A percentile compares a stretch with the other conserved stretches of the same genome.
Conservation (phyloP, 495 filamentous ascomycete genomes). For the Neurospora sp. region DNA sequence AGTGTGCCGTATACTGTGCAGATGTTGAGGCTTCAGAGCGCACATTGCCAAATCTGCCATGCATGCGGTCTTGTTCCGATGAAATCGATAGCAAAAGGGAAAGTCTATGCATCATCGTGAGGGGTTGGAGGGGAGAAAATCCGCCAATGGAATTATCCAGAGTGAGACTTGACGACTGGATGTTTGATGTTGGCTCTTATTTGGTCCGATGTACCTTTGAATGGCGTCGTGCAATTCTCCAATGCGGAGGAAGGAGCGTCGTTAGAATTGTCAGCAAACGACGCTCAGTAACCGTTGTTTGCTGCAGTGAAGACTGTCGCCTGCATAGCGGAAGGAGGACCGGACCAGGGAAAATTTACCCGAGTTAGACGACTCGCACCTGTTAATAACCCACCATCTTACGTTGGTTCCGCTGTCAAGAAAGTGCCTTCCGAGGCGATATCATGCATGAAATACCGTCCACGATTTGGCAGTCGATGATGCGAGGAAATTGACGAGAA, state of each 20-base stretch:
- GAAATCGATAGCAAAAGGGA: background rate
- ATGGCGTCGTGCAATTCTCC: background rate
- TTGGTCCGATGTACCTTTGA: background rate
- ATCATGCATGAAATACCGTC: background rate
- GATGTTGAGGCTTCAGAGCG: background rate
- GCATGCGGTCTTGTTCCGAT: background rate
- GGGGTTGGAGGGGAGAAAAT: background rate
- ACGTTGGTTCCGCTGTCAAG: background rate
- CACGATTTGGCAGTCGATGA: background rate
- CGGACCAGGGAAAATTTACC: background rate
- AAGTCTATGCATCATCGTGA: background rate
- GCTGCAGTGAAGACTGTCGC: too few species aligned
- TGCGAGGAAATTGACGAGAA: background rate
- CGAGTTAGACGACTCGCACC: background rate
- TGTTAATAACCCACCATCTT: background rate
- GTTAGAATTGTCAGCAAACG: background rate
- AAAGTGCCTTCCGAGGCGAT: background rate
- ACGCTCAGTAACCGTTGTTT: background rate
- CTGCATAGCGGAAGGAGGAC: background rate
- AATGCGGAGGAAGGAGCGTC: background rate
- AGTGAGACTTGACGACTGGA: background rate
- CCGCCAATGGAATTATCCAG: background rate
- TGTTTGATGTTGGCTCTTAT: background rate
- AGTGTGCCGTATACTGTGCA: background rate
- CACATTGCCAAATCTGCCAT: background rate